Conservation (phyloP, 345 rosid species). For the Lepidium africanum region DNA sequence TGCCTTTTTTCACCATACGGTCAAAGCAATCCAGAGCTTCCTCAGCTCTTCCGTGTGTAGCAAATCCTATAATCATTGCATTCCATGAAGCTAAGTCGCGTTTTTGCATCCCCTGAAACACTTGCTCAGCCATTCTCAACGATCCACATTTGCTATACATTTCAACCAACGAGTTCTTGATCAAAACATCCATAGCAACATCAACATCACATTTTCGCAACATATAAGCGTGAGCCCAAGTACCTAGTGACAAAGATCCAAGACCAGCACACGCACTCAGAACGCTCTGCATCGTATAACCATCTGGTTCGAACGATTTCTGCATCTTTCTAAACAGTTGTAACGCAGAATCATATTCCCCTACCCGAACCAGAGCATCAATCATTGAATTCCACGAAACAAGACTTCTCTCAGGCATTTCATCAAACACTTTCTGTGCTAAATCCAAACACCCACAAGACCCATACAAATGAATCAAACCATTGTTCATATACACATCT, state of each 20-base stretch:
- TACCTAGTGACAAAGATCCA: constrained; percentile 58
- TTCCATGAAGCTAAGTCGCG: constrained; percentile 74
- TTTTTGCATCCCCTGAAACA: constrained; percentile 51
- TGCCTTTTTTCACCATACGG: constrained; percentile 28
- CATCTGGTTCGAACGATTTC: constrained; percentile 50
- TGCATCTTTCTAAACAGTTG: constrained; percentile 44
- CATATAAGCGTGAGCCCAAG: constrained; percentile 66
- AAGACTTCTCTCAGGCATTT: constrained; percentile 56
- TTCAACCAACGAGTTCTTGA: constrained; percentile 57
- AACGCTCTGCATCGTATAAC: constrained; percentile 63
- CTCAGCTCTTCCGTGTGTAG: constrained; percentile 60
- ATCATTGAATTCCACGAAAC: constrained; percentile 77
- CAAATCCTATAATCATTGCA: constrained; percentile 63
- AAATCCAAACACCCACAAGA: constrained; percentile 54
- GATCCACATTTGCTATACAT: constrained; percentile 86
- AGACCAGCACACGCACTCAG: constrained; percentile 62
- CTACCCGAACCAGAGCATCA: constrained; percentile 56
- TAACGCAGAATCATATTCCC: constrained; percentile 50
- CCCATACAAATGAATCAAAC: constrained; percentile 69
- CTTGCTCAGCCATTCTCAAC: constrained; percentile 47
- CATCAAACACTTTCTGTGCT: constrained; percentile 51
- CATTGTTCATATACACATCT: constrained; percentile 67
- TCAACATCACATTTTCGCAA: constrained; percentile 31
- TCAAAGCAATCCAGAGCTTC: constrained; percentile 45
- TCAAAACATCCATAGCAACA: constrained; percentile 39